phyloP scores from a whole-genome alignment of 352 stramenopile species.

The Globisporangium nagaii region DNA sequence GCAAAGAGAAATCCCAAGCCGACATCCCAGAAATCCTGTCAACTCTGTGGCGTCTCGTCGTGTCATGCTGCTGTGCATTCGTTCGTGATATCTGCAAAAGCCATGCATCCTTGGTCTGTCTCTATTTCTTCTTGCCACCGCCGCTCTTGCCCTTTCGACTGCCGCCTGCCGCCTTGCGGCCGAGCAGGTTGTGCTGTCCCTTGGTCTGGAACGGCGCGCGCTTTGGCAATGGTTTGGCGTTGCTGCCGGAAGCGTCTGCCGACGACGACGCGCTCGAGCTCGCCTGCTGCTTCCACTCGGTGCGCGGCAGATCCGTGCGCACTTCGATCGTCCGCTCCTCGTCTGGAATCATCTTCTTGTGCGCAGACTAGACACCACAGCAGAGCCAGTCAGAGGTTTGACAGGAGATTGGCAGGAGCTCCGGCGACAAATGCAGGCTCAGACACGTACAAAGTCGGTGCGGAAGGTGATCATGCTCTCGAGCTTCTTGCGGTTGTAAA shows the following conservation, averaged over 20 bases:
- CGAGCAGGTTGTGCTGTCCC: constrained; percentile 24
- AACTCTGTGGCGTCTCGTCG: no score
- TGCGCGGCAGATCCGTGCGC: constrained; percentile 62
- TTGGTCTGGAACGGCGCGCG: constrained; percentile 14
- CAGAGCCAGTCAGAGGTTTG: no score
- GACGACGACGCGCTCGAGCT: constrained; percentile 3
- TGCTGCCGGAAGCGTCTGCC: no score
- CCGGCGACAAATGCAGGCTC: background rate
- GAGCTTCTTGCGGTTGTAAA: constrained; percentile 85
- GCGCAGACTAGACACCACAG: no score
- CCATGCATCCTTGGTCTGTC: no score
- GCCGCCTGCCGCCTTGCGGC: constrained; percentile 18
- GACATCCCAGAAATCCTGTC: no score
- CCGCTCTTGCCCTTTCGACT: constrained; percentile 7
- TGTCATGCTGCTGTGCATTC: no score
- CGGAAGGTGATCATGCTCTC: constrained; percentile 86
- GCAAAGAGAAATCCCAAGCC: no score
- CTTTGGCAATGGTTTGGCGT: constrained; percentile 13
- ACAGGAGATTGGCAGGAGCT: no score
- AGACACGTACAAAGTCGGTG: constrained; percentile 59
- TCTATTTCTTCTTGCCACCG: constrained; percentile 25
- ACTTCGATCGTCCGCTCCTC: constrained; percentile 52
- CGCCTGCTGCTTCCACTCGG: constrained; percentile 40
- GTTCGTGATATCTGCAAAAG: no score
- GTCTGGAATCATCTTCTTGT: constrained; percentile 63